A percentile compares a stretch with the other conserved stretches of the same genome.
Conservation (phyloP, 805 yeast species). For the Ogataea trehalophila region DNA sequence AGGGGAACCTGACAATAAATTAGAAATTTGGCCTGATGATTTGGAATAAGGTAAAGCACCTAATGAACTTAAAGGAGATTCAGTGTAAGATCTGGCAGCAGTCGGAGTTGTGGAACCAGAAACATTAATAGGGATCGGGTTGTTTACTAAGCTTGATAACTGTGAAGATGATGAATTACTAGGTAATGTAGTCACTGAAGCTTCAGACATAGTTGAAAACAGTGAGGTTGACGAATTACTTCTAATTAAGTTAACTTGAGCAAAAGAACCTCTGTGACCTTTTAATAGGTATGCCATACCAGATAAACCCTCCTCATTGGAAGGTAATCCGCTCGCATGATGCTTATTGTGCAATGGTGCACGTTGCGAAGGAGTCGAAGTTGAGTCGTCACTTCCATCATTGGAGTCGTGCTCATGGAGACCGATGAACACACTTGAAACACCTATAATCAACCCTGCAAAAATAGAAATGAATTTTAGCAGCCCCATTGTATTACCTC, state of each 20-base stretch:
- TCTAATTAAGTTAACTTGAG: conserved; percentile 24
- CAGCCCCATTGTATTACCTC: conserved; percentile 49
- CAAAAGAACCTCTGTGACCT: conserved; percentile 34
- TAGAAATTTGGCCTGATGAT: conserved; percentile 12
- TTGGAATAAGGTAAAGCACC: conserved; percentile 7
- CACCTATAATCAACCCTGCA: conserved; percentile 43
- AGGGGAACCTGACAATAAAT: conserved; percentile 23
- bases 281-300: conserved; percentile 25
- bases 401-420: conserved; percentile 29
- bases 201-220: conserved; percentile 26
- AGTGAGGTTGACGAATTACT: conserved; percentile 26
- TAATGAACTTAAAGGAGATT: conserved; percentile 6
- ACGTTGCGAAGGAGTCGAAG: neutral
- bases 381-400: conserved; percentile 9
- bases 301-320: conserved; percentile 13
- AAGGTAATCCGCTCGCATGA: neutral
- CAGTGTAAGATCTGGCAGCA: conserved; percentile 8
- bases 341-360: neutral
- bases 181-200: conserved; percentile 22
- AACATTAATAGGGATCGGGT: conserved; percentile 18
- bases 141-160: conserved; percentile 8
- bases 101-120: conserved; percentile 5
- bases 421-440: conserved; percentile 42
- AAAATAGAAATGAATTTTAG: conserved; percentile 50
- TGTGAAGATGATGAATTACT: conserved; percentile 15